Conservation (phyloP, 2,329 filamentous ascomycete species). For the Fusarium sp. region DNA sequence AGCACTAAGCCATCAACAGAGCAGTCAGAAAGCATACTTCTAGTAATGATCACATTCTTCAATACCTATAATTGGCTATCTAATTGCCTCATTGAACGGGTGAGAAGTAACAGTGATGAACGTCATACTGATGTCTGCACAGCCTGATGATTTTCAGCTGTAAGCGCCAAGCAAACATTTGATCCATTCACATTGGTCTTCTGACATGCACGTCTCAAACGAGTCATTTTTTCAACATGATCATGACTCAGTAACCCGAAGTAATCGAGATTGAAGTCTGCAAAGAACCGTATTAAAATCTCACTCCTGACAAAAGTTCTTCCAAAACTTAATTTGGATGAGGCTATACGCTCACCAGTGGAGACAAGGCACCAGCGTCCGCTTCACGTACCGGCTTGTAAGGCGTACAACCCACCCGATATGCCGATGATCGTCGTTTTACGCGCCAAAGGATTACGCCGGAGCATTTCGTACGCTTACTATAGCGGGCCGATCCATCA, state of each 20-base stretch:
- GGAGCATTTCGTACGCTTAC: not conserved
- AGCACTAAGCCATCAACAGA: fast-evolving
- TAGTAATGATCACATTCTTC: fast-evolving
- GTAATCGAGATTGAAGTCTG: not conserved
- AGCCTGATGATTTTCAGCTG: not conserved
- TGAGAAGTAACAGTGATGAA: fast-evolving
- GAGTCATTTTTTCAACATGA: fast-evolving
- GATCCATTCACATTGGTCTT: not conserved
- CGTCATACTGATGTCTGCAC: not conserved
- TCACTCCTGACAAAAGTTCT: not conserved
- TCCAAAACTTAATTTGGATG: fast-evolving
- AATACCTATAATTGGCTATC: fast-evolving
- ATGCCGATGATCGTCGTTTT: not conserved
- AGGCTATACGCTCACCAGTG: not conserved
- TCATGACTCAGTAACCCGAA: fast-evolving
- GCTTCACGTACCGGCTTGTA: fast-evolving
- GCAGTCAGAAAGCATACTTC: not conserved
- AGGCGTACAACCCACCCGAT: not conserved
- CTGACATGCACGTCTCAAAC: not conserved
- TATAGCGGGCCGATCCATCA: not conserved
- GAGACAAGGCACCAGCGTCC: not conserved
- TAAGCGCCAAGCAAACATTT: not conserved
- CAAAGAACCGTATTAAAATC: fast-evolving
- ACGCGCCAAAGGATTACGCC: not conserved
- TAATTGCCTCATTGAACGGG: fast-evolving